Percentiles rank a stretch among this genome's conserved stretches.
Conservation (phyloP, 192 early-diverging fungal genomes). For the Rhizoclosmatium globosum region DNA sequence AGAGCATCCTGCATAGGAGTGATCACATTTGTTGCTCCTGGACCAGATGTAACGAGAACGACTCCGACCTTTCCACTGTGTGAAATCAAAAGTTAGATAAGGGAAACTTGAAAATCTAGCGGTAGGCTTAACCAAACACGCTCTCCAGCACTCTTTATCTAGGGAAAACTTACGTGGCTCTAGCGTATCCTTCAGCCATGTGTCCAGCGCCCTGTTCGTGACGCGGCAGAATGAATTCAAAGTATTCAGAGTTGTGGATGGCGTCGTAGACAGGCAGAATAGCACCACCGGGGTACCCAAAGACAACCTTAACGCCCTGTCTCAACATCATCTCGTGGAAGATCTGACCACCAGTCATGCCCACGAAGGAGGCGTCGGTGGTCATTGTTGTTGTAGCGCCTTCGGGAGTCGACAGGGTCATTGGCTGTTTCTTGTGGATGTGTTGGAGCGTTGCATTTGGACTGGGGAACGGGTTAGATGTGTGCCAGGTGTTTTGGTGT, state of each 20-base stretch:
- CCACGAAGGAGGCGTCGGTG: slow-evolving; percentile 73
- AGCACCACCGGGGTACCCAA: slow-evolving; percentile 98
- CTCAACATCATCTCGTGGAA: slow-evolving; percentile 99
- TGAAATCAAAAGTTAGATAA: slow-evolving; percentile 1
- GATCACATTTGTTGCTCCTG: slow-evolving; percentile 97
- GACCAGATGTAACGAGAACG: slow-evolving; percentile 89
- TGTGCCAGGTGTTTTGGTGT: too few species aligned
- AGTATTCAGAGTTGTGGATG: slow-evolving; percentile 94
- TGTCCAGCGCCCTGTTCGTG: slow-evolving; percentile 99
- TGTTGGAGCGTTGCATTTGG: neutral
- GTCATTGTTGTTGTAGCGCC: slow-evolving; percentile 19
- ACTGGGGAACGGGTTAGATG: neutral
- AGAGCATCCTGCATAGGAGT: slow-evolving; percentile 98
- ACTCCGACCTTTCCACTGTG: slow-evolving; percentile 79
- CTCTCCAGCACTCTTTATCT: neutral
- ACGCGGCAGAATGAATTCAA: slow-evolving; percentile 95
- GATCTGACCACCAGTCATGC: slow-evolving; percentile 96
- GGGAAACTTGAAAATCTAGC: neutral
- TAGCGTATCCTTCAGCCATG: slow-evolving; percentile 97
- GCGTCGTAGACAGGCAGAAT: slow-evolving; percentile 99
- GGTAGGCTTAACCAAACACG: neutral
- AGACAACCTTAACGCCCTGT: slow-evolving; percentile 91
- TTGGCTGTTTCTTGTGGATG: slow-evolving; percentile 12
- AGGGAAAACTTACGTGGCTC: slow-evolving; percentile 70
- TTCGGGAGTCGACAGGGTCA: slow-evolving; percentile 6